These are phyloP conservation scores for Isatis lusitanica DNA, from an alignment of 441 rosid species.

Conservation along the genomic window DNA sequence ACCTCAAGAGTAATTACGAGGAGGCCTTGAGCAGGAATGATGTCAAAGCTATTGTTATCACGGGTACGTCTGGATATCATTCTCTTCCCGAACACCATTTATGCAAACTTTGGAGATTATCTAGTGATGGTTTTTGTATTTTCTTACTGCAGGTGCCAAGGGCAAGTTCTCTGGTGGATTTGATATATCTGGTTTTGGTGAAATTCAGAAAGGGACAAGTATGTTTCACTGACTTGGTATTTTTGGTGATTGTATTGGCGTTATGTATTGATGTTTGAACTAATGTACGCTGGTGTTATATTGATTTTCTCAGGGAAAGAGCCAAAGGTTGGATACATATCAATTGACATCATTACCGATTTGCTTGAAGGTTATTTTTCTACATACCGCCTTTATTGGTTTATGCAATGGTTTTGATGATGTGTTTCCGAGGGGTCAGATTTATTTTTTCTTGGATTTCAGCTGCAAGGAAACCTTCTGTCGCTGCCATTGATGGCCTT, in stretches of 20 bases:
- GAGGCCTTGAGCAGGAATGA: conserved; percentile 81
- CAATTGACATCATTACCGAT: conserved; percentile 66
- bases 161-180: conserved; percentile 97
- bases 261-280: conserved; percentile 9
- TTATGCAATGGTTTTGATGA: background rate
- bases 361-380: conserved; percentile 65
- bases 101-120: conserved; percentile 8
- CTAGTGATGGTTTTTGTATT: conserved; percentile 4
- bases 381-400: conserved; percentile 4
- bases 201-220: conserved; percentile 61
- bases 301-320: conserved; percentile 49
- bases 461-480: conserved; percentile 91
- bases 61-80: conserved; percentile 47
- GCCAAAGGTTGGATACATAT: conserved; percentile 59
- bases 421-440: conserved; percentile 13
- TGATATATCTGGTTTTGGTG: conserved; percentile 77
- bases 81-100: background rate
- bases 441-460: conserved; percentile 31
- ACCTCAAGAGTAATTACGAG: conserved; percentile 74
- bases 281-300: background rate
- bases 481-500: conserved; percentile 97
- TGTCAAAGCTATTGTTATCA: conserved; percentile 90
- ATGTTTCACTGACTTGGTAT: conserved; percentile 23
- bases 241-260: background rate
- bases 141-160: conserved; percentile 61